Percentiles rank a stretch among this genome's conserved stretches.
Evolutionary conservation across 805 yeast species (phyloP).

Genomic region (Saturnispora quitensis): DNA sequence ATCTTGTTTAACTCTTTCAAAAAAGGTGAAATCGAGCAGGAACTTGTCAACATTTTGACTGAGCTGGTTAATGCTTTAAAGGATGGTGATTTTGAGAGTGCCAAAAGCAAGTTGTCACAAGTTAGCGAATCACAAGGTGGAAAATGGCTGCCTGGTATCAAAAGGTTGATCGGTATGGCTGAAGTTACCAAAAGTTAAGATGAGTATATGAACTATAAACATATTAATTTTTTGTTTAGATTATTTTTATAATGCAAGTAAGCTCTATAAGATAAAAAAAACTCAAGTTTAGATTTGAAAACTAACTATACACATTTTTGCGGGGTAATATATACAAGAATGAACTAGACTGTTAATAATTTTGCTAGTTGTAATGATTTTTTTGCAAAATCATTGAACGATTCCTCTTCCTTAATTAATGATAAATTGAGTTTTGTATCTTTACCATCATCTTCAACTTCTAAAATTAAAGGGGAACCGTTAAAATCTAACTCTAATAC

Average conservation of each 20-base stretch:
- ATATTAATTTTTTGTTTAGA: not conserved
- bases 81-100: constrained; percentile 47
- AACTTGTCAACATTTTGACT: constrained; percentile 45
- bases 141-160: constrained; percentile 88
- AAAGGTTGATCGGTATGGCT: constrained; percentile 72
- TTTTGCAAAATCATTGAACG: not conserved
- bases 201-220: not conserved
- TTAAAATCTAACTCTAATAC: constrained; percentile 24
- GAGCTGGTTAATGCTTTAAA: constrained; percentile 43
- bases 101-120: constrained; percentile 54
- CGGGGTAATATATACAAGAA: not conserved
- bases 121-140: constrained; percentile 68
- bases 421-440: constrained; percentile 1
- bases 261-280: not conserved
- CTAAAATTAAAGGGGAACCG: constrained; percentile 20
- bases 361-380: constrained; percentile 3
- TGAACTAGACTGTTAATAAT: not conserved
- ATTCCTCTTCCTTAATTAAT: constrained; percentile 3
- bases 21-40: constrained; percentile 53
- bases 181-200: constrained; percentile 28
- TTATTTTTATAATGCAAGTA: not conserved
- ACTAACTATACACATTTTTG: not conserved
- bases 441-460: constrained; percentile 20
- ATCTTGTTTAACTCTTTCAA: constrained; percentile 72
- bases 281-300: not conserved